Base-by-base conservation (phyloP, 2,329 filamentous ascomycete species). In the Didymella pinodella region DNA sequence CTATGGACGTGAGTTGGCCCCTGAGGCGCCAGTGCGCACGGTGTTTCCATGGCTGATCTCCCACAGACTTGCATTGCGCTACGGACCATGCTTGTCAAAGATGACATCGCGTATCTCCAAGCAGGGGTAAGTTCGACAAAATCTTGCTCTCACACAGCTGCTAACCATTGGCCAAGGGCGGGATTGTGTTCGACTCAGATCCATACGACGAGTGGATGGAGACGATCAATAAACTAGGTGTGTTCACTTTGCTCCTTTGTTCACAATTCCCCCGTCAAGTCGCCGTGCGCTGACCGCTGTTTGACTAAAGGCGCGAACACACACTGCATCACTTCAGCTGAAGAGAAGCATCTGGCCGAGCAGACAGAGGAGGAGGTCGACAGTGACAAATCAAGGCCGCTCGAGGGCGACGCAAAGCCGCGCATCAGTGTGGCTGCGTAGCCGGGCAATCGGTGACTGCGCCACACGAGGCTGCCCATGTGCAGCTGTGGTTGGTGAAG, bases 31-130 rank as follows among this genome's bases (percentile, higher is more conserved):
- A 32, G 62, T 56, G 62, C 54, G 57, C 57, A 59, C 52, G 57
- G 52, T 44, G 25, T 41, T 26, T 43, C 48, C 34, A 44, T 58
- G 64, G 71, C 67, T 72, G 68, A 74, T 69, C 56, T 54, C 46
- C 53, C 26, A 48, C 64, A 81, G 73, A 81, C 79, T 36, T 90
- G 88, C 76, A 90, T 90, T 73, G 88, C 88, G 32, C 84, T 97
- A 73, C 85, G 95, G 44, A 99, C 95, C 6, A 99, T 99, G 95
- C 79, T 97, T 72, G 85, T 94, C 62, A 97, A 97, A 81, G 91
- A 96, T 59, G 91, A 91, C 0, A 85, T 95, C 57, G 94, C 93
- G 3, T 98, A 97, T 80, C 83, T 99, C 63, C 95, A 99, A 77
- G 88, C 88, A 38, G 88, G 90, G 71, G 71, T 69, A 93, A 97